A percentile compares a stretch with the other conserved stretches of the same genome.
phyloP scores from a whole-genome alignment of 75 land plant genomes.

The Adiantum capillusveneris region DNA sequence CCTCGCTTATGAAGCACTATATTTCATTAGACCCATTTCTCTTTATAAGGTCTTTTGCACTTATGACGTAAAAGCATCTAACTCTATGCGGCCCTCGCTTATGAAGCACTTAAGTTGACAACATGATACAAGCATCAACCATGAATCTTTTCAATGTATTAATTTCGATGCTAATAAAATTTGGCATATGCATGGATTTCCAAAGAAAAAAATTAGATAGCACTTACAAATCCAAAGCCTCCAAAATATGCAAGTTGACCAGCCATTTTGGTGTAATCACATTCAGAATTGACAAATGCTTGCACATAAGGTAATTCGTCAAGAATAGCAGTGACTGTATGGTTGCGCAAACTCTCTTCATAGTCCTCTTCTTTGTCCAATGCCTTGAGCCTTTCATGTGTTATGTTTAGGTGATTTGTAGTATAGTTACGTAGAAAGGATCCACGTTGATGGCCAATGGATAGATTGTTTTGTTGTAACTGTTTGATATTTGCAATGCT shows the following conservation, averaged over 20 bases:
- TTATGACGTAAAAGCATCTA: too few species aligned
- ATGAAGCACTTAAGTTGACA: too few species aligned
- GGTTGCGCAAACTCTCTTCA: neutral
- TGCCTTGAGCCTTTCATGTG: neutral
- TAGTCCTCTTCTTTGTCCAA: neutral
- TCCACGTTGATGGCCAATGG: slow-evolving; percentile 32
- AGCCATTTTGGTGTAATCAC: slow-evolving; percentile 15
- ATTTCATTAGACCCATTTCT: too few species aligned
- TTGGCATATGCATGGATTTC: too few species aligned
- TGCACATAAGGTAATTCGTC: slow-evolving; percentile 33
- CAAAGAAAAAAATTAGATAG: too few species aligned
- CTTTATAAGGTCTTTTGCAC: too few species aligned
- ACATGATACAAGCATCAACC: too few species aligned
- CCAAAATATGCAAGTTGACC: slow-evolving; percentile 6
- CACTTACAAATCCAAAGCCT: slow-evolving; percentile 32
- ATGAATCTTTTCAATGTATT: too few species aligned
- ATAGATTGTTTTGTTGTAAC: slow-evolving; percentile 13
- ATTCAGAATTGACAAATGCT: slow-evolving; percentile 11
- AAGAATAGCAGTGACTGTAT: slow-evolving; percentile 16
- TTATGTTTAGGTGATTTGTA: neutral
- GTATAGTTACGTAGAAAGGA: slow-evolving; percentile 31
- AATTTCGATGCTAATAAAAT: too few species aligned
- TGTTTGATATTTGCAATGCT: slow-evolving; percentile 14
- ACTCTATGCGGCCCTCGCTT: too few species aligned
- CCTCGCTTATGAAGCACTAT: too few species aligned